Conservation (phyloP, 768 basidiomycete genomes). For the Pholiota microspora region DNA sequence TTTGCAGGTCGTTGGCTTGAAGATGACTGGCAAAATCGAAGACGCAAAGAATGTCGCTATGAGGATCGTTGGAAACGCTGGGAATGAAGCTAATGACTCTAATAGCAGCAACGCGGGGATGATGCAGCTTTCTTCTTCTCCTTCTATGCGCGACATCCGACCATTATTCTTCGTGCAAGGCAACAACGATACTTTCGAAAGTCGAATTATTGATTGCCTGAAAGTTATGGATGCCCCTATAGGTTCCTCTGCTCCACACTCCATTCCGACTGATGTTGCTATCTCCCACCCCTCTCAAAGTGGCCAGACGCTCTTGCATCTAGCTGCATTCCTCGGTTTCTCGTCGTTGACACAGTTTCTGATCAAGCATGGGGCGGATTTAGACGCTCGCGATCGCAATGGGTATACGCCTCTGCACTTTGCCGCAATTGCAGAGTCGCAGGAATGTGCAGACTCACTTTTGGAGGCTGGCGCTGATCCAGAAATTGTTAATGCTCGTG, state of each 20-base stretch:
- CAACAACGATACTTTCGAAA: slow-evolving; percentile 67
- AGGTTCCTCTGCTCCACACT: slow-evolving; percentile 39
- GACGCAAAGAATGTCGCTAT: slow-evolving; percentile 92
- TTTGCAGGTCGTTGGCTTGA: slow-evolving; percentile 90
- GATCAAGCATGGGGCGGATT: slow-evolving; percentile 65
- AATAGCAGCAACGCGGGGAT: slow-evolving; percentile 33
- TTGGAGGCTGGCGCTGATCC: slow-evolving; percentile 79
- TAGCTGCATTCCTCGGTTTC: slow-evolving; percentile 80
- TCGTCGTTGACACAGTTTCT: slow-evolving; percentile 69
- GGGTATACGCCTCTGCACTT: slow-evolving; percentile 91
- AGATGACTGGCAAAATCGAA: slow-evolving; percentile 95
- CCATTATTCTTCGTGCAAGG: slow-evolving; percentile 55
- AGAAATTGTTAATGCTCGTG: slow-evolving; percentile 70
- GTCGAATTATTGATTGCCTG: slow-evolving; percentile 77
- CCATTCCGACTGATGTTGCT: slow-evolving; percentile 46
- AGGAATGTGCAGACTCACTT: slow-evolving; percentile 62
- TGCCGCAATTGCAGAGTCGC: slow-evolving; percentile 65
- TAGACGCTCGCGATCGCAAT: slow-evolving; percentile 85
- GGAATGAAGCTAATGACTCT: slow-evolving; percentile 45
- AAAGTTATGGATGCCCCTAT: slow-evolving; percentile 68
- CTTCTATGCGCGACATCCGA: slow-evolving; percentile 50
- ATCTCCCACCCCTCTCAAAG: slow-evolving; percentile 69
- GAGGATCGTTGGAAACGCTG: slow-evolving; percentile 83
- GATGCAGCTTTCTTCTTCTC: slow-evolving; percentile 54
- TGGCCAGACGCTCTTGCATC: slow-evolving; percentile 88